Evolutionary conservation across 352 stramenopile genomes (phyloP).

Genomic region (Bremia lactucae): DNA sequence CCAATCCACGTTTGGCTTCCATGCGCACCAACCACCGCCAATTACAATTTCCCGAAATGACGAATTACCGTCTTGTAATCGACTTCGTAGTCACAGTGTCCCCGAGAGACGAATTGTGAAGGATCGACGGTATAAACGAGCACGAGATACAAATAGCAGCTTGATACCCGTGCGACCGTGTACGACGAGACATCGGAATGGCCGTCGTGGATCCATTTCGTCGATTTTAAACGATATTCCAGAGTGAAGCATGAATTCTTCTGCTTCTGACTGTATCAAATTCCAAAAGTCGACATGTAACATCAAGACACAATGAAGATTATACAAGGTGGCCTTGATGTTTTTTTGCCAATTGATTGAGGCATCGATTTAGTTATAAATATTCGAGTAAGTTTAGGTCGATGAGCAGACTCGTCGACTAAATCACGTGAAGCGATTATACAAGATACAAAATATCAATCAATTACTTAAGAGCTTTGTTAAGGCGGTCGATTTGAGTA

Average conservation of each 20-base stretch:
- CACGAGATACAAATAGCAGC: constrained; percentile 4
- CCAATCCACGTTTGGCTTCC: constrained; percentile 19
- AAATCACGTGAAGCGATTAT: no score
- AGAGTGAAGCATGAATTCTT: no score
- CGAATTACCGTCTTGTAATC: constrained; percentile 23
- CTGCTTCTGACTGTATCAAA: no score
- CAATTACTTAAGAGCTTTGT: no score
- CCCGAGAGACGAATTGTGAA: constrained; percentile 23
- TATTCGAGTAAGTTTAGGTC: no score
- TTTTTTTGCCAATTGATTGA: no score
- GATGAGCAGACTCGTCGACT: no score
- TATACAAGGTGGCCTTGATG: no score
- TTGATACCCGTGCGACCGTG: constrained; percentile 25
- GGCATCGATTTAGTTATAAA: no score
- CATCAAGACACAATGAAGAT: no score
- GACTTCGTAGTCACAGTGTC: constrained; percentile 33
- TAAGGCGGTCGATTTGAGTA: no score
- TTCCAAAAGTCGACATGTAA: neutral
- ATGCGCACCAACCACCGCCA: constrained; percentile 28
- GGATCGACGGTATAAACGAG: constrained; percentile 13
- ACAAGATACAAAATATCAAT: no score
- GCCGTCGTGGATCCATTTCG: constrained; percentile 54
- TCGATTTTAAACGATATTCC: constrained; percentile 54
- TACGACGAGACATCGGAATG: constrained; percentile 44
- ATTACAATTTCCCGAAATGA: constrained; percentile 59